phyloP scores from a whole-genome alignment of 345 rosid genomes.

The Gossypium longicalyx region DNA sequence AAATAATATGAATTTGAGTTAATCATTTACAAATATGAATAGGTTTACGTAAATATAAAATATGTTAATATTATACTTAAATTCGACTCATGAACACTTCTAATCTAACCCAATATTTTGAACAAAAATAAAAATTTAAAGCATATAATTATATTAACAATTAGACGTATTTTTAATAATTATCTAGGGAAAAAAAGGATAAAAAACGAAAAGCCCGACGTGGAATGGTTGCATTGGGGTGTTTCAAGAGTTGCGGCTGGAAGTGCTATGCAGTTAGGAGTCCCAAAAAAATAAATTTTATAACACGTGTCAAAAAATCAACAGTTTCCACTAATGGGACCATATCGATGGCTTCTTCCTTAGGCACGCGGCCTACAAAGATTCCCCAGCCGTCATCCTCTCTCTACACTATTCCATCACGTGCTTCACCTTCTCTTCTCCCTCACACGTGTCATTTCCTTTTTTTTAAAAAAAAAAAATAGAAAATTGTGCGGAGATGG shows the following conservation, averaged over 20 bases:
- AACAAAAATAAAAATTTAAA: no score
- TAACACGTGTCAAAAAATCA: conserved; percentile 28
- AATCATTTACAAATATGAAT: no score
- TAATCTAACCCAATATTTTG: no score
- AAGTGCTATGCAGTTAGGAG: background rate
- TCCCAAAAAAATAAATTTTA: background rate
- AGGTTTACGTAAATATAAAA: accelerated
- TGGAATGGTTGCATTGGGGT: conserved; percentile 1
- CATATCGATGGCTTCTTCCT: conserved; percentile 29
- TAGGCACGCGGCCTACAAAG: conserved; percentile 42
- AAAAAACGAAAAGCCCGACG: background rate
- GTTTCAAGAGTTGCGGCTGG: conserved; percentile 48
- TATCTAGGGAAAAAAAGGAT: background rate
- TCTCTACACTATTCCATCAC: conserved; percentile 22
- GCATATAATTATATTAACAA: no score
- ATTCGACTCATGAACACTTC: accelerated
- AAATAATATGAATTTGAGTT: no score
- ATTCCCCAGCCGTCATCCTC: conserved; percentile 46
- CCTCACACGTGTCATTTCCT: conserved; percentile 20
- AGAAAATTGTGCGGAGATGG: no score
- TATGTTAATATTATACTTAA: accelerated
- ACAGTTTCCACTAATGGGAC: conserved; percentile 28
- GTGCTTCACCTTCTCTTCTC: conserved; percentile 14
- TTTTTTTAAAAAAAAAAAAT: background rate
- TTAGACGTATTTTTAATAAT: no score